phyloP scores from a whole-genome alignment of 73 alveolate species.

The Paramecium caudatum region DNA sequence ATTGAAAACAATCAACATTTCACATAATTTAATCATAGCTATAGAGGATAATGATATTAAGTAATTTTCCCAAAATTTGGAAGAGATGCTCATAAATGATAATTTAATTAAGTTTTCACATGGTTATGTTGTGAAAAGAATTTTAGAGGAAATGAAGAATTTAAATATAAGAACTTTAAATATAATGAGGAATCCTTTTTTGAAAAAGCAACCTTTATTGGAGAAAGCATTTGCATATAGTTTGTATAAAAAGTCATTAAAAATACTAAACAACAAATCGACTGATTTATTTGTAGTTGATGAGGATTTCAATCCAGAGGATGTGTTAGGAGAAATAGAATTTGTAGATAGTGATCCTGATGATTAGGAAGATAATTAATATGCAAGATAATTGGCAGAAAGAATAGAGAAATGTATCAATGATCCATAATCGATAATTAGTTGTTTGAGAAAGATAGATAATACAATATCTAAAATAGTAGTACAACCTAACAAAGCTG shows the following conservation, averaged over 20 bases:
- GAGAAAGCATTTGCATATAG: slow-evolving; percentile 39
- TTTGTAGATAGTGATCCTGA: slow-evolving; percentile 28
- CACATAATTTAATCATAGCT: slow-evolving; percentile 26
- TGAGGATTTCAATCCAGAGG: neutral
- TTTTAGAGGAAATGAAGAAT: slow-evolving; percentile 20
- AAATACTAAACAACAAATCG: neutral
- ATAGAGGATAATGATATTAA: slow-evolving; percentile 3
- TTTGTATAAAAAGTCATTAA: neutral
- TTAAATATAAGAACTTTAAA: neutral
- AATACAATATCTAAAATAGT: neutral
- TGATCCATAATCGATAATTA: slow-evolving; percentile 17
- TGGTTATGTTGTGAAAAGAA: slow-evolving; percentile 22
- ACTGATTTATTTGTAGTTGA: slow-evolving; percentile 31
- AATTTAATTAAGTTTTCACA: neutral
- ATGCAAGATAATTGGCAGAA: neutral
- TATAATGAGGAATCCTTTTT: neutral
- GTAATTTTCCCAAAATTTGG: neutral
- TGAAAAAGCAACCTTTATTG: neutral
- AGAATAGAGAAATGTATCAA: slow-evolving; percentile 23
- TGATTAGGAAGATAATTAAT: neutral
- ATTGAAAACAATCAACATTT: neutral
- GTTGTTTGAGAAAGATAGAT: neutral
- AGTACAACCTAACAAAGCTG: neutral
- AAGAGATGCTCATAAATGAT: slow-evolving; percentile 2
- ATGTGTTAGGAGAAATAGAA: slow-evolving; percentile 19